Conservation (phyloP, 78 protist genomes). For the Dictyostelium citrinum region DNA sequence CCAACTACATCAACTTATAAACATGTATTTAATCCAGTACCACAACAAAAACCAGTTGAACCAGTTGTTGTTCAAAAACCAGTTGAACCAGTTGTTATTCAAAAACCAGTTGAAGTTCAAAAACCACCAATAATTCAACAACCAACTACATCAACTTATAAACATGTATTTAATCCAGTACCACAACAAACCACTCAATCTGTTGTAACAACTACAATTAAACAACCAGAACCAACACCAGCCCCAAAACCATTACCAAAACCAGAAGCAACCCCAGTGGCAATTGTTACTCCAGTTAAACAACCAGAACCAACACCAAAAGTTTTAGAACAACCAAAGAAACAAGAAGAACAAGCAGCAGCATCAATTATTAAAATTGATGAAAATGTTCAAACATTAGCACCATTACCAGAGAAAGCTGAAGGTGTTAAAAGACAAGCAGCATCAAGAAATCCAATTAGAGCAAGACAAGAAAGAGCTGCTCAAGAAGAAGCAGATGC, state of each 20-base stretch:
- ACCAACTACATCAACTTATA: not conserved
- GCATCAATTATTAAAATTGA: not conserved
- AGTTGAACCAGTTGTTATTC: not conserved
- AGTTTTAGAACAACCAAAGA: not conserved
- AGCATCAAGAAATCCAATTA: slow-evolving; percentile 77
- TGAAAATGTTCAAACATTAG: not conserved
- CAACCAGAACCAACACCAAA: not conserved
- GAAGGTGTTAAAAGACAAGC: slow-evolving; percentile 65
- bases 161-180: not conserved
- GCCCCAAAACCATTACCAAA: not conserved
- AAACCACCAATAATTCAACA: not conserved
- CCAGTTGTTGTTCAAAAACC: not conserved
- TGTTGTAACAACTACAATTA: not conserved
- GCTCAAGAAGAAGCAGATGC: slow-evolving; percentile 69
- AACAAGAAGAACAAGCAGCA: not conserved
- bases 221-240: not conserved
- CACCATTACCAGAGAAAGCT: slow-evolving; percentile 72
- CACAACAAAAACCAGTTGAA: not conserved
- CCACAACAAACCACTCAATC: not conserved
- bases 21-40: not conserved
- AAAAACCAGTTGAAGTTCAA: no score
- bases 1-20: not conserved
- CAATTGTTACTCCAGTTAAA: not conserved
- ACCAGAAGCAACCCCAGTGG: not conserved
- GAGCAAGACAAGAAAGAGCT: slow-evolving; percentile 79